Conservation (phyloP, 192 early-diverging fungal species). For the Geranomyces variabilis region DNA sequence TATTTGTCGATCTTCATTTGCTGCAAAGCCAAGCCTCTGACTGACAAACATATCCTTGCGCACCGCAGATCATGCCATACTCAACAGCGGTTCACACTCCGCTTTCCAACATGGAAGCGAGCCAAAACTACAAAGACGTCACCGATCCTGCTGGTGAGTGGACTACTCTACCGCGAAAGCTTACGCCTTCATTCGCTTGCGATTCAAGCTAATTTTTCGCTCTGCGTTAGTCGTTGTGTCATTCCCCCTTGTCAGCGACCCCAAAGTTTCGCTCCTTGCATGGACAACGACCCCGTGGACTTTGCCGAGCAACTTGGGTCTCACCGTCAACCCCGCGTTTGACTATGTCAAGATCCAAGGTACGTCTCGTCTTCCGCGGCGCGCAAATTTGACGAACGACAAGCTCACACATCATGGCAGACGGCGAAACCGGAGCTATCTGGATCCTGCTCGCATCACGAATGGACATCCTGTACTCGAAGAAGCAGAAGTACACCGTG, state of each 20-base stretch:
- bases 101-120: conserved; percentile 96
- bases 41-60: neutral
- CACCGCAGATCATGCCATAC: conserved; percentile 81
- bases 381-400: neutral
- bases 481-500: conserved; percentile 92
- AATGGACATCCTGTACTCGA: conserved; percentile 82
- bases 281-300: conserved; percentile 99
- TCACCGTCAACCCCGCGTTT: conserved; percentile 90
- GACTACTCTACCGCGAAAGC: neutral
- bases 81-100: conserved; percentile 91
- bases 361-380: conserved; percentile 9
- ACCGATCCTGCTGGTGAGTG: conserved; percentile 83
- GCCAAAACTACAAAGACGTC: conserved; percentile 97
- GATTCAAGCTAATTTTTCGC: too few species aligned
- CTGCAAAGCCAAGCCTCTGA: too few species aligned
- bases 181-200: neutral
- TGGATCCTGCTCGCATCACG: conserved; percentile 89
- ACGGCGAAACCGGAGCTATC: conserved; percentile 77
- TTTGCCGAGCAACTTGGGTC: conserved; percentile 90
- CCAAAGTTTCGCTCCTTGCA: conserved; percentile 78
- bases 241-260: conserved; percentile 88
- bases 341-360: conserved; percentile 93
- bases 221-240: conserved; percentile 74
- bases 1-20: too few species aligned
- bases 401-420: conserved; percentile 36